Base-by-base conservation (phyloP, 2,329 filamentous ascomycete species). In the Grosmannia clavigera region DNA sequence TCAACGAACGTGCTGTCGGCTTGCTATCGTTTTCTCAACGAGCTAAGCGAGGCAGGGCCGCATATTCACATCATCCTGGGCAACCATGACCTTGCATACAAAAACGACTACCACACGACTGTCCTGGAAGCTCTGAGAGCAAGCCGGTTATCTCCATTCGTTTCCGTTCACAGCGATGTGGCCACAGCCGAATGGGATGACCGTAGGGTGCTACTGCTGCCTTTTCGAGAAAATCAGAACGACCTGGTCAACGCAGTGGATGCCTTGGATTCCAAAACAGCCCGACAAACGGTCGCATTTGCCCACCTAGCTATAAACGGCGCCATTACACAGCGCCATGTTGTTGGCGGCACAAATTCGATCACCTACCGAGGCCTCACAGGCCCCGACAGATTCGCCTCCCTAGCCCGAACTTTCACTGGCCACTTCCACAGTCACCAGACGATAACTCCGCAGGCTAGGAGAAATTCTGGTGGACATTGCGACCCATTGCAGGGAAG, bases 371-470 rank as follows among this genome's bases (percentile, higher is more conserved):
- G 55, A 5, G 69, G 69, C 19, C 57, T 69, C 12, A 69, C 66
- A 16, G 65, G 68, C 16, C 66, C 67, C 0, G 61, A 61, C 38
- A 55, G 61, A 50, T 71, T 71, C 58, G 62, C 65, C 22, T 29
- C 64, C 35, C 62, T 71, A 19, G 69, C 69, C 10, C 67, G 68
- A 57, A 70, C 69, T 10, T 71, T 70, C 50, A 71, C 69, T 2
- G 69, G 69, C 0, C 69, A 71, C 55, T 71, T 71, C 50, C 69
- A 71, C 61, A 68, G 65, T 43, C 68, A 69, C 54, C 70, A 71
- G 60, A 67, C 66, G 14, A 70, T 71, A 5, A 19, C 6, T 9
- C 5, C 25, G 16, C 61, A 22, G 50, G 61, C 6, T 16, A 46
- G 7, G 1, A 19, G 10, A 19, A 46, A n/a, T 5, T 5, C 10